These are phyloP conservation scores for Picea engelmannii DNA, from an alignment of 83 land plant species.

Conservation along the genomic window DNA sequence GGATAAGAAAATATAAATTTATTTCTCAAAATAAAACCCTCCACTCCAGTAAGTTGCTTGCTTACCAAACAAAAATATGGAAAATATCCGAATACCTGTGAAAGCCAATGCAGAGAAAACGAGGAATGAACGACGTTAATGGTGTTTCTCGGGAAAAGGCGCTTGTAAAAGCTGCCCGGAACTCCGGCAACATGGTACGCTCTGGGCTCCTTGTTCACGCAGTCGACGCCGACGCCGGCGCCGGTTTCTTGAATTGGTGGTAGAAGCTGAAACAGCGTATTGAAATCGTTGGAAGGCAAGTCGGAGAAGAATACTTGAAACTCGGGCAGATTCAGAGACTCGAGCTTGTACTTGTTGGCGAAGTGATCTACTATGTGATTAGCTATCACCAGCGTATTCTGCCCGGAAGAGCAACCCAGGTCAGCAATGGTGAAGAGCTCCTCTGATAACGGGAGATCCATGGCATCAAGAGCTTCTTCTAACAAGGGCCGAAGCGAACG, in stretches of 20 bases:
- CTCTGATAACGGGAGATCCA: conserved; percentile 25
- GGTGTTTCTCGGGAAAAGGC: conserved; percentile 54
- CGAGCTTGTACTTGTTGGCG: conserved; percentile 32
- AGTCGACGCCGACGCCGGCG: conserved; percentile 43
- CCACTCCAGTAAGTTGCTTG: too few relatives aligned
- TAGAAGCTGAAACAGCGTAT: conserved; percentile 62
- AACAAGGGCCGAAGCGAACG: conserved; percentile 49
- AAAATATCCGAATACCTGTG: conserved; percentile 40
- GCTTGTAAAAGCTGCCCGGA: conserved; percentile 59
- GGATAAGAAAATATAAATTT: too few relatives aligned
- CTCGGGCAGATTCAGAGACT: conserved; percentile 36
- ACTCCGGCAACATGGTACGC: conserved; percentile 64
- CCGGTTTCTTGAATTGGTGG: conserved; percentile 31
- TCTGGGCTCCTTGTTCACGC: conserved; percentile 23
- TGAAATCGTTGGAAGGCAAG: conserved; percentile 63
- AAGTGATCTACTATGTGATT: conserved; percentile 51
- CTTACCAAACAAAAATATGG: too few relatives aligned
- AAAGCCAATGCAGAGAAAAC: conserved; percentile 72
- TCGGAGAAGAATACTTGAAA: conserved; percentile 67
- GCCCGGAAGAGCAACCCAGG: conserved; percentile 54
- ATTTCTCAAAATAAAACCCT: too few relatives aligned
- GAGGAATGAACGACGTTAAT: conserved; percentile 57
- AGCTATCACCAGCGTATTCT: conserved; percentile 44
- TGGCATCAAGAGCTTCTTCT: conserved; percentile 36
- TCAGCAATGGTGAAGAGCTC: conserved; percentile 45